These are phyloP conservation scores for Ambrosiella xylebori DNA, from an alignment of 2,329 filamentous ascomycete genomes.

Conservation along the genomic window DNA sequence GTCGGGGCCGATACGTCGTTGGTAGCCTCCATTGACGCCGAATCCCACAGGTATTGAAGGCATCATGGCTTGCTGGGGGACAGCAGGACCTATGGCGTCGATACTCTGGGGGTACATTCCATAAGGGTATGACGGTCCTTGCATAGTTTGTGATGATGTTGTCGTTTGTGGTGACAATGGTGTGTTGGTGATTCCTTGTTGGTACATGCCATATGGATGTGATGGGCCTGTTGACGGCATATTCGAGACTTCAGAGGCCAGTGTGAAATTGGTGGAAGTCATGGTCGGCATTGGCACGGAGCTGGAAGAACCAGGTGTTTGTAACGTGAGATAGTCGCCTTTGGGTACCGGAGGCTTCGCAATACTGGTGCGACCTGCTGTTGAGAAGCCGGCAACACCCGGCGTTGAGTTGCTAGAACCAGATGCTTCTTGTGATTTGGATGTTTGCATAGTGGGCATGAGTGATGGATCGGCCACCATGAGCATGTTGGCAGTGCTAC, in stretches of 20 bases:
- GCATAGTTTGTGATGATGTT: not conserved
- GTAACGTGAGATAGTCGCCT: conserved; percentile 7
- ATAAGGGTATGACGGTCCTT: conserved; percentile 66
- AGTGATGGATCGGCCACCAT: conserved; percentile 1
- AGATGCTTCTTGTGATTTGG: not conserved
- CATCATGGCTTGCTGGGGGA: conserved; percentile 30
- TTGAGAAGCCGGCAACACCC: not conserved
- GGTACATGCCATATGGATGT: conserved; percentile 13
- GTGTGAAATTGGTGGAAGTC: conserved; percentile 3
- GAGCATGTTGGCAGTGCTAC: not conserved
- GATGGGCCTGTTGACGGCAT: conserved; percentile 10
- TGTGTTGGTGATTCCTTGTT: conserved; percentile 11
- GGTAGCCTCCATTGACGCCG: conserved; percentile 57
- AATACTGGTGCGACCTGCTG: conserved; percentile 1
- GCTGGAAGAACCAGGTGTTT: not conserved
- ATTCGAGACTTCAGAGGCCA: conserved; percentile 7
- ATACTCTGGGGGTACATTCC: conserved; percentile 65
- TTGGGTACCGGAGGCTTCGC: conserved; percentile 7
- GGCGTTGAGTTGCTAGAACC: not conserved
- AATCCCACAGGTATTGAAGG: conserved; percentile 38
- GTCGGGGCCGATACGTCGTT: conserved; percentile 55
- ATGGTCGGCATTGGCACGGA: conserved; percentile 2
- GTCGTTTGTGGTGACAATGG: not conserved
- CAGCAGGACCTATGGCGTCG: conserved; percentile 54
- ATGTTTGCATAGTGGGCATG: not conserved